Conservation (phyloP, 768 basidiomycete genomes). For the Boletus reticulatus region DNA sequence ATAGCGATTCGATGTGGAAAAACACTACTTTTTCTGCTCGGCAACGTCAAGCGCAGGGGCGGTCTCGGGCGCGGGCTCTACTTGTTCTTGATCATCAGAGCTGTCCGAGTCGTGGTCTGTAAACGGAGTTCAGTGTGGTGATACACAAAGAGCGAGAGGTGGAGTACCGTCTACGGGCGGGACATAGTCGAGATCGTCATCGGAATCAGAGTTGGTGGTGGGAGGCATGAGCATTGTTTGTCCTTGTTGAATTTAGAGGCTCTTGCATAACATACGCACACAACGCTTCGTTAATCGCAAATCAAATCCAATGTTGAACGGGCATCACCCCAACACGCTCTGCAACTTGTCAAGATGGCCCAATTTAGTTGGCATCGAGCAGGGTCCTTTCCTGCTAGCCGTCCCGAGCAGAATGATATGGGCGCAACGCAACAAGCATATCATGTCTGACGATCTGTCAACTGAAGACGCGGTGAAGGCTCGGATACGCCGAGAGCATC, state of each 20-base stretch:
- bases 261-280: slow-evolving; percentile 18
- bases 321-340: too few relatives aligned
- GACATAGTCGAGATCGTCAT: slow-evolving; percentile 62
- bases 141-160: background rate
- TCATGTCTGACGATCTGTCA: too few relatives aligned
- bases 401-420: slow-evolving; percentile 44
- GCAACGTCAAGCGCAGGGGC: slow-evolving; percentile 32
- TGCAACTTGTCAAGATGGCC: too few relatives aligned
- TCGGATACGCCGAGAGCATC: background rate
- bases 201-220: slow-evolving; percentile 50
- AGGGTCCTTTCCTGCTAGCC: too few relatives aligned
- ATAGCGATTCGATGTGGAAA: background rate
- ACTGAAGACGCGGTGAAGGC: background rate
- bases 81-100: slow-evolving; percentile 36
- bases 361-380: too few relatives aligned
- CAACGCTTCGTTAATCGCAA: background rate
- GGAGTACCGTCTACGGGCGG: slow-evolving; percentile 45
- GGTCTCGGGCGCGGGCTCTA: slow-evolving; percentile 28
- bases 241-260: slow-evolving; percentile 26
- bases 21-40: slow-evolving; percentile 44
- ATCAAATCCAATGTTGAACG: too few relatives aligned
- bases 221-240: slow-evolving; percentile 26
- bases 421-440: slow-evolving; percentile 25
- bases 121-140: background rate
- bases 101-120: slow-evolving; percentile 36